These are phyloP conservation scores for Metroxylon sagu DNA, from an alignment of 176 grass and related monocot genomes.

Conservation along the genomic window DNA sequence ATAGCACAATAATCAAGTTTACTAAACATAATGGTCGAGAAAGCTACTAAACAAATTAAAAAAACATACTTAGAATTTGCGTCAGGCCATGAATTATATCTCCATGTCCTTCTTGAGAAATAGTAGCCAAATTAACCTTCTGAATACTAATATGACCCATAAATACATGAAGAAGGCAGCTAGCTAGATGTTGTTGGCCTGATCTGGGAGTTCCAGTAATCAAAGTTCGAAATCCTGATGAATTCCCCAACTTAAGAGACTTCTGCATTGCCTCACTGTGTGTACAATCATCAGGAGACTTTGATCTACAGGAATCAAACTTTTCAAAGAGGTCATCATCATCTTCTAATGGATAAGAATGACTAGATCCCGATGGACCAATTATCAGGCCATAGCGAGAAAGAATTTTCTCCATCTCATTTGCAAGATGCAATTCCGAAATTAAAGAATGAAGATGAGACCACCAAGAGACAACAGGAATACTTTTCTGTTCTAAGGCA, in stretches of 20 bases:
- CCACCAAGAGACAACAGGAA: constrained; percentile 43
- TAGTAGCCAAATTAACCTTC: constrained; percentile 88
- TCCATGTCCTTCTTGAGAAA: constrained; percentile 85
- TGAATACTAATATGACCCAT: constrained; percentile 69
- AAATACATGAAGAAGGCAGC: constrained; percentile 83
- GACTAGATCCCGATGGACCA: constrained; percentile 36
- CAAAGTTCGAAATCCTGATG: constrained; percentile 67
- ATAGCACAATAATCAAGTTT: no score
- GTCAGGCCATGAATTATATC: constrained; percentile 87
- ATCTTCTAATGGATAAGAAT: constrained; percentile 23
- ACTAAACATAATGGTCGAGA: no score
- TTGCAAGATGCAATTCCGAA: constrained; percentile 40
- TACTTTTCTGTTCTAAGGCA: constrained; percentile 51
- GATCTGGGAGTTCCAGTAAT: constrained; percentile 70
- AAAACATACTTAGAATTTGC: constrained; percentile 79
- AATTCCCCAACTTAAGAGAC: constrained; percentile 8
- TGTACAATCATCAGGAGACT: constrained; percentile 25
- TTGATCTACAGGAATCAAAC: constrained; percentile 32
- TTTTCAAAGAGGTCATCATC: constrained; percentile 29
- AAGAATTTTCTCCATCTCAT: constrained; percentile 55
- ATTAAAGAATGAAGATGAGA: constrained; percentile 62
- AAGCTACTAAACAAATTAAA: no score
- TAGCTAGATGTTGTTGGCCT: constrained; percentile 68
- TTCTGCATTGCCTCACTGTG: constrained; percentile 43
- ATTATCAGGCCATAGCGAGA: constrained; percentile 54